Conservation (phyloP, 116 monocot genomes). For the Dioscorea cayenensis region DNA sequence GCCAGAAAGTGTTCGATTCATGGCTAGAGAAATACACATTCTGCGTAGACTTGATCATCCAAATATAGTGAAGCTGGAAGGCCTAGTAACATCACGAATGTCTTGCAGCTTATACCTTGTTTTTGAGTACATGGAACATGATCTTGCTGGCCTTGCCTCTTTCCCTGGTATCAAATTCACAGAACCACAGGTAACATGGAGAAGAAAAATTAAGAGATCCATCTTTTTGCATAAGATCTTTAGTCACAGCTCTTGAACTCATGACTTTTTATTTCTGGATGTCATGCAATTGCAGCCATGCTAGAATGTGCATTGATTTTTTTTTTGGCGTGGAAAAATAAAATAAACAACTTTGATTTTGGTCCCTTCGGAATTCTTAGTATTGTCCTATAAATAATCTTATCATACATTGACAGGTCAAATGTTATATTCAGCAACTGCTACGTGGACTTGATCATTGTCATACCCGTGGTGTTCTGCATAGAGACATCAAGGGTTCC, state of each 20-base stretch:
- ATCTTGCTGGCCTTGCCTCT: constrained; percentile 12
- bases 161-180: constrained; percentile 8
- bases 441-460: constrained; percentile 11
- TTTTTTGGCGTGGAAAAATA: background rate
- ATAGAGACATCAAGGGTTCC: constrained; percentile 13
- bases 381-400: background rate
- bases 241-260: too few species aligned
- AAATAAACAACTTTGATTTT: background rate
- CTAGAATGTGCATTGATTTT: background rate
- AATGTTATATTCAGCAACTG: constrained; percentile 10
- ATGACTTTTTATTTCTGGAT: background rate
- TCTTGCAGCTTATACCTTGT: constrained; percentile 13
- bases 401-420: constrained; percentile 1
- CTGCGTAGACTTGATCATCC: constrained; percentile 8
- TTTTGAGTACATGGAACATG: constrained; percentile 17
- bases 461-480: constrained; percentile 1
- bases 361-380: background rate
- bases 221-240: background rate
- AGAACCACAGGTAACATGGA: constrained; percentile 9
- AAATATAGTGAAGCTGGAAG: constrained; percentile 13
- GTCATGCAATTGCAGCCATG: background rate
- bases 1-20: constrained; percentile 13
- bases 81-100: constrained; percentile 11
- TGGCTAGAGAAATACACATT: constrained; percentile 14
- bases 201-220: background rate